Evolutionary conservation across 2,329 filamentous ascomycete genomes (phyloP).

Genomic region (Coleophoma crateriformis): DNA sequence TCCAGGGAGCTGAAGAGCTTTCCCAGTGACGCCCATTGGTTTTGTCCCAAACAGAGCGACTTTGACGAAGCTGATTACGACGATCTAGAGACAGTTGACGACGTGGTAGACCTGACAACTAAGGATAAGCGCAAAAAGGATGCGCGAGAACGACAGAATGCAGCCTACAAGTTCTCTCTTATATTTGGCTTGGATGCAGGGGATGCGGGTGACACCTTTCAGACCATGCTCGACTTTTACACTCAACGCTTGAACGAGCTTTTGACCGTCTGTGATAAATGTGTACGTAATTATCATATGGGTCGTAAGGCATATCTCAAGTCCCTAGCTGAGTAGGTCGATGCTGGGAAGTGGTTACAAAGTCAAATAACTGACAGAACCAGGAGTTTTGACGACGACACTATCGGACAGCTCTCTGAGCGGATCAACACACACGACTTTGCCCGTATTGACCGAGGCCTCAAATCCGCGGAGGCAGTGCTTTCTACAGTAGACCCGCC

Average conservation of each 20-base stretch:
- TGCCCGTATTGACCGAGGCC: constrained; percentile 52
- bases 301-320: constrained; percentile 58
- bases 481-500: constrained; percentile 31
- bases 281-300: constrained; percentile 70
- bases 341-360: not conserved
- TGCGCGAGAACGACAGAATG: constrained; percentile 49
- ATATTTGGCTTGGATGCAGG: constrained; percentile 63
- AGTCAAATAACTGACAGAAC: constrained; percentile 5
- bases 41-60: constrained; percentile 60
- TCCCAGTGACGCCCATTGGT: constrained; percentile 48
- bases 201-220: constrained; percentile 35
- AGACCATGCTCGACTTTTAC: constrained; percentile 54
- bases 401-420: constrained; percentile 44
- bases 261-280: constrained; percentile 61
- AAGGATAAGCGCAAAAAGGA: constrained; percentile 49
- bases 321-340: constrained; percentile 51
- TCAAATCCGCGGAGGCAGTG: constrained; percentile 49
- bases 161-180: constrained; percentile 62
- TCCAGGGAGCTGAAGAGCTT: constrained; percentile 24
- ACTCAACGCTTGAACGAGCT: constrained; percentile 48
- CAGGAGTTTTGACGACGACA: constrained; percentile 38
- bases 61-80: constrained; percentile 63
- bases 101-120: constrained; percentile 41
- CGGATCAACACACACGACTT: constrained; percentile 57
- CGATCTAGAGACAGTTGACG: constrained; percentile 40